Base-by-base conservation (phyloP, 140 eudicot species). In the Flaveria floridana region DNA sequence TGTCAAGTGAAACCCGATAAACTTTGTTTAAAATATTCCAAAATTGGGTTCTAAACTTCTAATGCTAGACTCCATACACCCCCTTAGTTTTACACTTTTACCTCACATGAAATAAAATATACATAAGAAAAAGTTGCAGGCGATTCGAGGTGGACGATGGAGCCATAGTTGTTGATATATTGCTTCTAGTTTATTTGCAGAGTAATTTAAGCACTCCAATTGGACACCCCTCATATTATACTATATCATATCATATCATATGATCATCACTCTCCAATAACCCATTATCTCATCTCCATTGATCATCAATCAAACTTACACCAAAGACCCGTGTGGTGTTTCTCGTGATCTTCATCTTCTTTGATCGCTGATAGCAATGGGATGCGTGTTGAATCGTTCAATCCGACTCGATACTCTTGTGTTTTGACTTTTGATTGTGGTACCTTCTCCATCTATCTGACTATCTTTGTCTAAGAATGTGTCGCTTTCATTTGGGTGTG, bases 121-220 rank as follows among this genome's bases (percentile, higher is more conserved):
- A 34, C 41, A 34, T 4, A 34, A 34, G 41, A 70, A 70, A 70
- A 50, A 39, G 47, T 7, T 23, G 62, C 57, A 20, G 74, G 57
- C 23, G 14, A 47, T 46, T 48, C 19, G 7, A 34, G 20, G 39
- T 68, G 59, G 21, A 68, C 20, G 73, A 68, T 68, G 20, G 21
- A 68, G 41, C 15, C 20, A 41, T 41, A 57, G 78, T 74, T 61
- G 69, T 68, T 47, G 56, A n/a, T 28, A 73, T 37, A 26, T 74
- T 47, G 63, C 18, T 48, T 34, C 14, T 56, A 21, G 46, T 69
- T 70, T 58, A 70, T 28, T 78, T 47, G 67, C 48, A 15, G 75
- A 56, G 26, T 44, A 44, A 44, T 44, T 67, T 74, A 80, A 79
- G 50, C 80, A 65, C 39, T 73, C 70, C 56, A 53, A 79, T 73